Evolutionary conservation across 1,284 basidiomycete species (phyloP).

Genomic region (Tetrapyrgos nigripes): DNA sequence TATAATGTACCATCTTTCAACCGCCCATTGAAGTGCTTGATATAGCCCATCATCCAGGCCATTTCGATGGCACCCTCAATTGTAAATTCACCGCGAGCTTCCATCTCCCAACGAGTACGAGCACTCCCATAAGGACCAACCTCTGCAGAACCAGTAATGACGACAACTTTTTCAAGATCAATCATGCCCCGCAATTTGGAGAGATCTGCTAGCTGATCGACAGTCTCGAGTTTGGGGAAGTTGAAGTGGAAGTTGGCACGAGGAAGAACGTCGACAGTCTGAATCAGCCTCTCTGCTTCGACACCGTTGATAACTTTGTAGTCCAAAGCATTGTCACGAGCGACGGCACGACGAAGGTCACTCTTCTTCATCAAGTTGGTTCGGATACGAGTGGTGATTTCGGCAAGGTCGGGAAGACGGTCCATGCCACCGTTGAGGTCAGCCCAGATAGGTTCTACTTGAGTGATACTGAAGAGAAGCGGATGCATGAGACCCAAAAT

Average conservation of each 20-base stretch:
- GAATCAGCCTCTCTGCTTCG: constrained; percentile 92
- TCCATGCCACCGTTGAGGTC: constrained; percentile 98
- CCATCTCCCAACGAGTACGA: constrained; percentile 99
- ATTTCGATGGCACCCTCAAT: constrained; percentile 99
- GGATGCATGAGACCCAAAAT: constrained; percentile 99
- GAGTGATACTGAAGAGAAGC: constrained; percentile 99
- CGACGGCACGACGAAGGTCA: constrained; percentile 91
- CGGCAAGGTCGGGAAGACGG: constrained; percentile 92
- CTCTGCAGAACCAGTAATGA: constrained; percentile 96
- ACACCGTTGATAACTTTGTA: constrained; percentile 92
- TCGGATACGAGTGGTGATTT: constrained; percentile 90
- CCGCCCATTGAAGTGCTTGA: constrained; percentile 98
- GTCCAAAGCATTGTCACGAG: constrained; percentile 94
- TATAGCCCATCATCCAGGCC: constrained; percentile 99
- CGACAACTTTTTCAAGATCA: constrained; percentile 95
- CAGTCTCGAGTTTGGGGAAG: constrained; percentile 83
- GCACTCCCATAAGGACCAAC: constrained; percentile 99
- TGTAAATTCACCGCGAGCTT: constrained; percentile 91
- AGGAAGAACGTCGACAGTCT: constrained; percentile 92
- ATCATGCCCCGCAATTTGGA: constrained; percentile 84
- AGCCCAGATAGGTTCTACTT: constrained; percentile 99
- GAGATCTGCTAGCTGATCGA: constrained; percentile 74
- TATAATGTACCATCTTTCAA: constrained; percentile 92
- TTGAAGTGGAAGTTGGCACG: constrained; percentile 97
- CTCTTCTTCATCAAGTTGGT: constrained; percentile 80